Evolutionary conservation across 345 rosid genomes (phyloP).

Genomic region (Adansonia digitata): DNA sequence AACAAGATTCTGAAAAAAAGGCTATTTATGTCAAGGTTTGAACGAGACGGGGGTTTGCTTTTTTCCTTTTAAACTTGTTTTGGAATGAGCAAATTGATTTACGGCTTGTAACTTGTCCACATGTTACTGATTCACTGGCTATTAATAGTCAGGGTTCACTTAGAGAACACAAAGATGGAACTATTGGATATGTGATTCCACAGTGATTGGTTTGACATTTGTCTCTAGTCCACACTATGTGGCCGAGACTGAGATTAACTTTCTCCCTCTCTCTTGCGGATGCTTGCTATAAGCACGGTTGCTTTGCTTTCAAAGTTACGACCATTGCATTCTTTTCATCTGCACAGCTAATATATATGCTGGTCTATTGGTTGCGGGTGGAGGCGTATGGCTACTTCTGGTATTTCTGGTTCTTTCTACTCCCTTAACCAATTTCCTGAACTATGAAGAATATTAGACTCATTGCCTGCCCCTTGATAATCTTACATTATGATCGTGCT

Average conservation of each 20-base stretch:
- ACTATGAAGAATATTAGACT: neutral
- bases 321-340: neutral
- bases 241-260: slow-evolving; percentile 4
- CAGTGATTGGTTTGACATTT: slow-evolving; percentile 11
- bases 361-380: slow-evolving; percentile 1
- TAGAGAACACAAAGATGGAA: neutral
- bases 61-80: neutral
- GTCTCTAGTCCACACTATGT: slow-evolving; percentile 18
- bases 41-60: neutral
- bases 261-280: neutral
- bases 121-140: neutral
- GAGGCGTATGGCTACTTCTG: slow-evolving; percentile 13
- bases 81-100: too few species aligned
- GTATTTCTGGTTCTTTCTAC: neutral
- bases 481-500: neutral
- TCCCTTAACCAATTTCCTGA: neutral
- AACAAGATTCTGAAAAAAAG: neutral
- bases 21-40: neutral
- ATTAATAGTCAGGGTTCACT: slow-evolving; percentile 1
- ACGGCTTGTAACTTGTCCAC: neutral
- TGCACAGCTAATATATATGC: neutral
- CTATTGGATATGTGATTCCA: neutral
- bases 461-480: neutral
- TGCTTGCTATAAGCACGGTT: neutral
- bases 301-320: neutral